A percentile compares a stretch with the other conserved stretches of the same genome.
These are phyloP conservation scores for Polytrichum formosum DNA, from an alignment of 225 moss, liverwort and hornwort genomes.

Conservation along the genomic window DNA sequence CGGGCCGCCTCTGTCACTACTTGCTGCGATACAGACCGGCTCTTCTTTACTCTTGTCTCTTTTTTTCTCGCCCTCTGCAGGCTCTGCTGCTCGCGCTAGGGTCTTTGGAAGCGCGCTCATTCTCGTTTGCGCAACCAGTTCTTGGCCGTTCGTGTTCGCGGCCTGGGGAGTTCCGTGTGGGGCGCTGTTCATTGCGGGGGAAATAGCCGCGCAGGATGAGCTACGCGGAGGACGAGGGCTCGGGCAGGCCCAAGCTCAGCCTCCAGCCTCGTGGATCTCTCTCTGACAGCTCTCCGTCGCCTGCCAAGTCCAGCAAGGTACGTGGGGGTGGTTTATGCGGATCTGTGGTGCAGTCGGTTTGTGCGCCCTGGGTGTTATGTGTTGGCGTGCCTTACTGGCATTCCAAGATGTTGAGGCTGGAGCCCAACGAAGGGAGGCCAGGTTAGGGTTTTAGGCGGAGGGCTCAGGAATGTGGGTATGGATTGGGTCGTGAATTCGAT, in stretches of 20 bases:
- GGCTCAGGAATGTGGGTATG: background rate
- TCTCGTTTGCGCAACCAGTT: background rate
- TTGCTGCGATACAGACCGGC: background rate
- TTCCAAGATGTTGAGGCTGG: background rate
- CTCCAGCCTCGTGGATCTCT: slow-evolving; percentile 56
- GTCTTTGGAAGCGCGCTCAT: background rate
- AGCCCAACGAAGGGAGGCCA: background rate
- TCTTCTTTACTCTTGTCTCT: background rate
- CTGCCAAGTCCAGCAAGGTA: slow-evolving; percentile 52
- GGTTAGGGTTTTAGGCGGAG: too few relatives aligned
- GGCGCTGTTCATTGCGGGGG: too few relatives aligned
- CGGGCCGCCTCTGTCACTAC: background rate
- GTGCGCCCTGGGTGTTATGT: background rate
- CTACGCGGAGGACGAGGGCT: slow-evolving; percentile 50
- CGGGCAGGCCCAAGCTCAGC: slow-evolving; percentile 61
- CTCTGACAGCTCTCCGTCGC: slow-evolving; percentile 28
- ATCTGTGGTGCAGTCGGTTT: background rate
- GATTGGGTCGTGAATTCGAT: background rate
- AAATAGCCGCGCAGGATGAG: slow-evolving; percentile 26
- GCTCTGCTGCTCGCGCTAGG: background rate
- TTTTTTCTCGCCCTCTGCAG: background rate
- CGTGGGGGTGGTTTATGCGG: background rate
- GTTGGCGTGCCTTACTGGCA: background rate
- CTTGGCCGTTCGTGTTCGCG: background rate
- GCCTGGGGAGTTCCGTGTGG: background rate